Base-by-base conservation (phyloP, 2,329 filamentous ascomycete species). In the Raffaelea arxii region DNA sequence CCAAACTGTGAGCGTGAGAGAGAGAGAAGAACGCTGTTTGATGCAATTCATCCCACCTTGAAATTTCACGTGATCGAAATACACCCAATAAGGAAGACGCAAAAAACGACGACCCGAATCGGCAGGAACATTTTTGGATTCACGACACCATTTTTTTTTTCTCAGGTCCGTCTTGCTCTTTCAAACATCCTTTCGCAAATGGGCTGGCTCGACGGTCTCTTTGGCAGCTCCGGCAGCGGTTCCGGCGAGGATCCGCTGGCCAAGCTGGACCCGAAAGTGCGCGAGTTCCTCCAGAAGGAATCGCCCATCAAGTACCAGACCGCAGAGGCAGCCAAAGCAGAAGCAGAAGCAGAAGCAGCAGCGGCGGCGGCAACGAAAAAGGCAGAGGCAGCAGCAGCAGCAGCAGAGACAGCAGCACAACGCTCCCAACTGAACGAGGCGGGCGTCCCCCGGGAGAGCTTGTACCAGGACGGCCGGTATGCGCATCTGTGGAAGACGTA, bases 401-500 rank as follows among this genome's bases (percentile, higher is more conserved):
- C 48, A 54, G 43, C 51, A 48, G 45, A 30, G n/a, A n/a, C 54
- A 44, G 9, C 53, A 23, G 47, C 50, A 22, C 19, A 45, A 11
- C 50, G 54, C 19, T 24, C 11, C 37, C 23, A 39, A 25, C 30
- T 19, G 14, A 23, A 23, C 36, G 11, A 27, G 4, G 19, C 39
- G 3, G 30, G 10, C 4, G 70, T 77, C 6, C 77, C 76, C 1
- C 55, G 58, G 1, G 67, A 72, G 53, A 77, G 73, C 54, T 63
- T 77, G 22, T 80, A 71, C 59, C 74, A 69, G 47, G 77, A 80
- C 58, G 77, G 77, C n/a, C 72, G 77, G 39, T 80, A 80, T 65
- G 88, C 90, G 47, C 78, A 97, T 62, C 72, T 98, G 25, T 98
- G 92, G 92, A 91, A 89, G 66, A 87, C 78, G 49, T 98, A 98